These are phyloP conservation scores for Thielaviopsis euricoi DNA, from an alignment of 2,329 filamentous ascomycete species.

Conservation along the genomic window DNA sequence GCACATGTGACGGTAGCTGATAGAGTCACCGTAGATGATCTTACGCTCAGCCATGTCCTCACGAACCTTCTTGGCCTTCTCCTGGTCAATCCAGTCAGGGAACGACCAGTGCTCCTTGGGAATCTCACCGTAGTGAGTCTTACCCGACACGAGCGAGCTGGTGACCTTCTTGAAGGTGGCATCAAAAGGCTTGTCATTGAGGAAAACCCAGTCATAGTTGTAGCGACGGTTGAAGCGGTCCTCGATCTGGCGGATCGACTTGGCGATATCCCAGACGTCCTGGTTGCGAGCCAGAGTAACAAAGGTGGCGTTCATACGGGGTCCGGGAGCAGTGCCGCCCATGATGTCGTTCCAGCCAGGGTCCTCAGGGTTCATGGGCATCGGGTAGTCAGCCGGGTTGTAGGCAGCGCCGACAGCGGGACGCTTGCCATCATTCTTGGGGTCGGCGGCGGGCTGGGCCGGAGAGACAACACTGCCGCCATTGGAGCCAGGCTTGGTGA, in stretches of 20 bases:
- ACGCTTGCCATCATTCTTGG: conserved; percentile 13
- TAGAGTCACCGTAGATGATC: conserved; percentile 95
- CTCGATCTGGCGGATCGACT: conserved; percentile 90
- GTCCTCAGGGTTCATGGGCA: conserved; percentile 35
- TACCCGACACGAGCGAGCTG: conserved; percentile 76
- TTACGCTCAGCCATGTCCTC: conserved; percentile 88
- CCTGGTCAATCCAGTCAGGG: conserved; percentile 87
- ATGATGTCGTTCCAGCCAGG: conserved; percentile 35
- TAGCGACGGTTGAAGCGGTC: conserved; percentile 95
- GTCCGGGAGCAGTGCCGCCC: conserved; percentile 38
- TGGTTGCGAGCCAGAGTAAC: conserved; percentile 86
- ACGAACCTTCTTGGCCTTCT: conserved; percentile 76
- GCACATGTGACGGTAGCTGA: conserved; percentile 99
- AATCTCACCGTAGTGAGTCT: conserved; percentile 79
- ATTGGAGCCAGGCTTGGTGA: conserved; percentile 15
- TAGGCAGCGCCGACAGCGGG: conserved; percentile 18
- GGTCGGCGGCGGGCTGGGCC: conserved; percentile 7
- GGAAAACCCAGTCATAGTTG: conserved; percentile 98
- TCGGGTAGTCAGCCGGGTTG: conserved; percentile 27
- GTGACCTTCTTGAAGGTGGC: conserved; percentile 89
- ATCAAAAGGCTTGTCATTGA: conserved; percentile 92
- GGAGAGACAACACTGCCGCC: conserved; percentile 14
- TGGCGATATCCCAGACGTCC: conserved; percentile 91
- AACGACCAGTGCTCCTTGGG: conserved; percentile 93
- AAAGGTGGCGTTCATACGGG: conserved; percentile 91